Conservation (phyloP, 1,284 basidiomycete genomes). For the Inonotus hispidus region DNA sequence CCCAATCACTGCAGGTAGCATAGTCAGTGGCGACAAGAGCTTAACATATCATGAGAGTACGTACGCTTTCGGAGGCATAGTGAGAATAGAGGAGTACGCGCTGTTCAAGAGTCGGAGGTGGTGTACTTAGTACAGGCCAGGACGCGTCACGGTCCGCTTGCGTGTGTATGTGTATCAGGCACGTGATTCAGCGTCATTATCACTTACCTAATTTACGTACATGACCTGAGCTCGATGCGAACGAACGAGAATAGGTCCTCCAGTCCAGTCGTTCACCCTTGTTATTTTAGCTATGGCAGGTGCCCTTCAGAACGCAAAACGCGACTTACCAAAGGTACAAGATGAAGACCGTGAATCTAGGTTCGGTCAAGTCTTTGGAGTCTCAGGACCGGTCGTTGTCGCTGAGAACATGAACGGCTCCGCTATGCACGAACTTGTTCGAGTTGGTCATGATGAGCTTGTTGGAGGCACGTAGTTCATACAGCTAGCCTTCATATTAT, state of each 20-base stretch:
- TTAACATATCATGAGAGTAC: slow-evolving; percentile 33
- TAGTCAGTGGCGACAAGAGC: background rate
- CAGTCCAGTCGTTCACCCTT: background rate
- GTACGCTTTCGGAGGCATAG: slow-evolving; percentile 79
- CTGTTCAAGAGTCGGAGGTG: slow-evolving; percentile 23
- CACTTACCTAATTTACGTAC: background rate
- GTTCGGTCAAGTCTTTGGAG: slow-evolving; percentile 89
- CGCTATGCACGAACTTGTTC: slow-evolving; percentile 96
- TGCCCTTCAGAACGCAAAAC: slow-evolving; percentile 86
- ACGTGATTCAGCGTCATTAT: background rate
- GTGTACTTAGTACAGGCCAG: slow-evolving; percentile 24
- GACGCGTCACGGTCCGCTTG: slow-evolving; percentile 2
- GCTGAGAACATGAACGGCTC: slow-evolving; percentile 95
- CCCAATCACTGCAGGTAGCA: slow-evolving; percentile 73
- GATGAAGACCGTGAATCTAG: slow-evolving; percentile 88
- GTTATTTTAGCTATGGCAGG: slow-evolving; percentile 63
- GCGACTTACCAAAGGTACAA: slow-evolving; percentile 76
- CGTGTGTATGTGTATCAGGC: background rate
- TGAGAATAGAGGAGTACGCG: slow-evolving; percentile 16
- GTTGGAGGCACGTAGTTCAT: slow-evolving; percentile 70
- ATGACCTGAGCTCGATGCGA: too few relatives aligned
- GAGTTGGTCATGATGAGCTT: slow-evolving; percentile 96
- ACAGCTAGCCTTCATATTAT: background rate
- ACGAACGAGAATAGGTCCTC: too few relatives aligned
- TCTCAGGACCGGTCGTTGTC: slow-evolving; percentile 95